Base-by-base conservation (phyloP, 345 rosid genomes). In the Rhizophora mangle region DNA sequence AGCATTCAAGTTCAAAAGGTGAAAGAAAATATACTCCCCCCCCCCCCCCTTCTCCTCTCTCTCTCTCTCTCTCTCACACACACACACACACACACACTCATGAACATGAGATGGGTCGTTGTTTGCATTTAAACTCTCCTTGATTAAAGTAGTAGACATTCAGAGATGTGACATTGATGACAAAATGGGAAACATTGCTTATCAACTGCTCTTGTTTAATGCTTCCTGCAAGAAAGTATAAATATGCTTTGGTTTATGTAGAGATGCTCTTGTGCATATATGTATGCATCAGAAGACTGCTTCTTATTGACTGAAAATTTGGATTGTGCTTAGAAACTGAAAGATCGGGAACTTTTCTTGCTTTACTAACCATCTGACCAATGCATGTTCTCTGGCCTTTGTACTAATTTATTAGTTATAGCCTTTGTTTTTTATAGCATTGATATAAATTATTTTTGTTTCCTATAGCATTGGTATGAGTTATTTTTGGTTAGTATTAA, bases 131-230 rank as follows among this genome's bases (percentile, higher is more conserved):
- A 22, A 52, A 52, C 61, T 11, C 15, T 59, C 21, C 26, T 64
- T 55, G 47, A 47, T 51, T 63, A 67, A 24, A 24, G 24, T 72
- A 70, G 53, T 64, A 46, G 74, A 65, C 65, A 55, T 64, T 70
- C 67, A 61, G 69, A 13, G 78, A 73, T 73, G 80, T 73, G 78
- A 80, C 73, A 51, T 76, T 21, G 64, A 66, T 69, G 73, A 65
- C 51, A 61, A 72, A 64, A 60, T 34, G 43, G 76, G 82, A 71
- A 75, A 79, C 32, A 37, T 75, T 68, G 21, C 74, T 56, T 62
- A 47, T 69, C 72, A 65, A 58, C 61, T 67, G 67, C 72, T 65
- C 51, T 29, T 56, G 67, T 29, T 75, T 54, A 60, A 72, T 54
- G 73, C 70, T 69, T 21, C 58, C 82, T 71, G 76, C 68, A 63